phyloP scores from a whole-genome alignment of 495 filamentous ascomycete genomes.

The Aspergillus kassunensis region DNA sequence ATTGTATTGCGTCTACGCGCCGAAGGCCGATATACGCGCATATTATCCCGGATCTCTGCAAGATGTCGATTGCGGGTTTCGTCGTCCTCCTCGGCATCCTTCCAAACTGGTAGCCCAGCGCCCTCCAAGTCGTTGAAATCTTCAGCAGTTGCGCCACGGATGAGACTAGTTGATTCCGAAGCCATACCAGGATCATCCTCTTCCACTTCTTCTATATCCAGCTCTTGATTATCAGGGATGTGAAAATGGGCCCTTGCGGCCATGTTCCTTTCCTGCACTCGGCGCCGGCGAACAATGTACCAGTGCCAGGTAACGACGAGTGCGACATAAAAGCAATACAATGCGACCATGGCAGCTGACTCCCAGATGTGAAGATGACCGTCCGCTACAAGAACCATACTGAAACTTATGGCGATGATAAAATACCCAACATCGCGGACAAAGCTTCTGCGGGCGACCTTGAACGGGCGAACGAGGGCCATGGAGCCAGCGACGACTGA shows the following conservation, averaged over 20 bases:
- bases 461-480: slow-evolving; percentile 91
- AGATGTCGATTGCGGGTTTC: slow-evolving; percentile 66
- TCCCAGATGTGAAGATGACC: slow-evolving; percentile 85
- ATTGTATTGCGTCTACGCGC: slow-evolving; percentile 68
- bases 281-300: slow-evolving; percentile 60
- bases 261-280: slow-evolving; percentile 57
- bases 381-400: slow-evolving; percentile 82
- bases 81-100: slow-evolving; percentile 61
- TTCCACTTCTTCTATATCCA: slow-evolving; percentile 64
- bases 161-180: slow-evolving; percentile 48
- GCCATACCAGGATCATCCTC: slow-evolving; percentile 65
- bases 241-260: slow-evolving; percentile 71
- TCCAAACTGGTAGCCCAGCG: slow-evolving; percentile 46
- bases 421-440: slow-evolving; percentile 94
- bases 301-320: slow-evolving; percentile 93
- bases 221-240: slow-evolving; percentile 62
- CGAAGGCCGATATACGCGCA: slow-evolving; percentile 75
- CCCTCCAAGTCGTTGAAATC: slow-evolving; percentile 75
- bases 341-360: slow-evolving; percentile 81
- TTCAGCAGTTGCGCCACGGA: slow-evolving; percentile 49
- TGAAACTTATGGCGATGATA: slow-evolving; percentile 79
- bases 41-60: slow-evolving; percentile 84
- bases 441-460: slow-evolving; percentile 82
- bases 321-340: slow-evolving; percentile 87
- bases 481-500: slow-evolving; percentile 98